Evolutionary conservation across 2,329 filamentous ascomycete genomes (phyloP).

Genomic region (Trichoderma lentiforme): DNA sequence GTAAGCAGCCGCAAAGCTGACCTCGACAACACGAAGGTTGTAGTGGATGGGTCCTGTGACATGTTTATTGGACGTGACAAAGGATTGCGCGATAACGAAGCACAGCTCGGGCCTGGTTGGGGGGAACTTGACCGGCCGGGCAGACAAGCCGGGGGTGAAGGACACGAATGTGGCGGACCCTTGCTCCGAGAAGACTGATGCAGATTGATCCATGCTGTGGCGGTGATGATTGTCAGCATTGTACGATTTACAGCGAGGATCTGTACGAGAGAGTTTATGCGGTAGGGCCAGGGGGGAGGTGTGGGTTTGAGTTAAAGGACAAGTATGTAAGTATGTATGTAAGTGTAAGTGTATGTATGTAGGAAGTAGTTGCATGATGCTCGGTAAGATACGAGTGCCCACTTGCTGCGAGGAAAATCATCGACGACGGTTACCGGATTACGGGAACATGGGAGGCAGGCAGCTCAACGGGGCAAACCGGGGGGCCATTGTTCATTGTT

Average conservation of each 20-base stretch:
- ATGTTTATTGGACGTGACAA: slow-evolving; percentile 91
- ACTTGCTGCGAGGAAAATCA: slow-evolving; percentile 17
- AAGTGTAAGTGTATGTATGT: background rate
- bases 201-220: slow-evolving; percentile 88
- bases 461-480: background rate
- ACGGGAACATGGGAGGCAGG: background rate
- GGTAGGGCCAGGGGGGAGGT: background rate
- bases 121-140: slow-evolving; percentile 77
- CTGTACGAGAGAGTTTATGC: background rate
- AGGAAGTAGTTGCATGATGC: background rate
- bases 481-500: background rate
- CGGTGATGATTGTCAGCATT: slow-evolving; percentile 9
- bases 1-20: slow-evolving; percentile 77
- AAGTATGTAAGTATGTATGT: background rate
- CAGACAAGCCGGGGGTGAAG: slow-evolving; percentile 76
- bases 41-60: slow-evolving; percentile 92
- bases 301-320: background rate
- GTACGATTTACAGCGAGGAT: background rate
- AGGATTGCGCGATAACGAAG: slow-evolving; percentile 92
- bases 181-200: slow-evolving; percentile 86
- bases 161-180: slow-evolving; percentile 87
- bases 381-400: slow-evolving; percentile 1
- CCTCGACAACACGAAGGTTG: slow-evolving; percentile 95
- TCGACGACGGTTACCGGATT: background rate
- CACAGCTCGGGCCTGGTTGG: slow-evolving; percentile 76